phyloP scores from a whole-genome alignment of 176 grass and related monocot species.

The Phyllostachys edulis region DNA sequence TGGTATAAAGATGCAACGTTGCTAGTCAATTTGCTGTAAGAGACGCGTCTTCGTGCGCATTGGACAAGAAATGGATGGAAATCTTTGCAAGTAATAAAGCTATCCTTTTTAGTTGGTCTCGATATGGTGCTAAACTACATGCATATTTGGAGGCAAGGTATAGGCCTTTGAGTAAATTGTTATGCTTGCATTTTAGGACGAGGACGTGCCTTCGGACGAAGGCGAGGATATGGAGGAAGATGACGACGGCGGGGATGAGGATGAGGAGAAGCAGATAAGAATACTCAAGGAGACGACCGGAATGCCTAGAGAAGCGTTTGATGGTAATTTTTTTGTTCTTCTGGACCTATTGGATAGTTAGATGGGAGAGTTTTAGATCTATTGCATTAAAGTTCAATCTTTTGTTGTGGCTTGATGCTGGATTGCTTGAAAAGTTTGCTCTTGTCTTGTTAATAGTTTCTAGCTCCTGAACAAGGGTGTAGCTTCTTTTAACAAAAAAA shows the following conservation, averaged over 20 bases:
- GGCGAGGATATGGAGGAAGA: conserved; percentile 64
- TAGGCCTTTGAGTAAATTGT: not conserved
- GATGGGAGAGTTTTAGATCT: not conserved
- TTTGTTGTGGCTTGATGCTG: not conserved
- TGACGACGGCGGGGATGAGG: conserved; percentile 35
- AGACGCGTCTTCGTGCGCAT: not conserved
- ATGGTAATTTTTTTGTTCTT: conserved; percentile 45
- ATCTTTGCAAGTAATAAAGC: not conserved
- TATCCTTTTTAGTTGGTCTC: not conserved
- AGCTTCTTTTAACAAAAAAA: not conserved
- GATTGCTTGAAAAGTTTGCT: not conserved
- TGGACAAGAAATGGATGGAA: not conserved
- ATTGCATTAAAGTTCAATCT: not conserved
- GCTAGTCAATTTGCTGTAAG: not conserved
- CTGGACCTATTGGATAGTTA: not conserved
- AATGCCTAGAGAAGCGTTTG: conserved; percentile 78
- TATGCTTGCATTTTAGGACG: conserved; percentile 55
- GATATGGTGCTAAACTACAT: not conserved
- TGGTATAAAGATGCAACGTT: no score
- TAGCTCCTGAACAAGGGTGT: not conserved
- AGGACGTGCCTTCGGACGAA: conserved; percentile 84
- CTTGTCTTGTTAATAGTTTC: not conserved
- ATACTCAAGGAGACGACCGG: conserved; percentile 87
- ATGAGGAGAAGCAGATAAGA: conserved; percentile 69
- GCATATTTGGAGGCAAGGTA: not conserved